Evolutionary conservation across 73 alveolate species (phyloP).

Genomic region (Paramecium biaurelia): DNA sequence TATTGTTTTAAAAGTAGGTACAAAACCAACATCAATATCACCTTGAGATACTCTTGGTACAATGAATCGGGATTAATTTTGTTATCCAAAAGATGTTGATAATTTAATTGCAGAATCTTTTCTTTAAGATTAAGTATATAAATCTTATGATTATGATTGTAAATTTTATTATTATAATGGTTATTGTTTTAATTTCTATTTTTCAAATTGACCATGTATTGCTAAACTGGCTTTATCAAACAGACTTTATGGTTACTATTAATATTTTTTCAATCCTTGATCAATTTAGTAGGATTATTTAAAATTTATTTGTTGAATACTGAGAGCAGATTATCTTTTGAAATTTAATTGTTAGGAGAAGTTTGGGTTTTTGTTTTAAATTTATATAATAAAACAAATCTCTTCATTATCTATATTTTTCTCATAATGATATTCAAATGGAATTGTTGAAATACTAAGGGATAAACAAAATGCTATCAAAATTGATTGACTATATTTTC

Average conservation of each 20-base stretch:
- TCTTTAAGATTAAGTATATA: not conserved
- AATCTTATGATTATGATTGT: not conserved
- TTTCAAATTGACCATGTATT: not conserved
- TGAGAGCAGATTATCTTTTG: not conserved
- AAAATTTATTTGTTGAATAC: not conserved
- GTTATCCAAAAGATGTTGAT: not conserved
- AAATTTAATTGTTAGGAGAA: not conserved
- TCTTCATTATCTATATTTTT: not conserved
- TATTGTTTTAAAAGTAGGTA: not conserved
- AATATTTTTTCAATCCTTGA: not conserved
- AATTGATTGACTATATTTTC: not conserved
- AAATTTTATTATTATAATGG: not conserved
- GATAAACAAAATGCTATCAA: conserved; percentile 31
- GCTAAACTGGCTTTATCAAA: not conserved
- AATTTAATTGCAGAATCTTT: not conserved
- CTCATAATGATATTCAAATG: not conserved
- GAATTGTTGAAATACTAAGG: not conserved
- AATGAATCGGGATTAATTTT: not conserved
- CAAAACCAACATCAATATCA: not conserved
- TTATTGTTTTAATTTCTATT: not conserved
- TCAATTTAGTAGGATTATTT: not conserved
- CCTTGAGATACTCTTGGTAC: not conserved
- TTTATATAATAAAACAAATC: not conserved
- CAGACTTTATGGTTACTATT: not conserved
- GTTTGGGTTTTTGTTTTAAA: not conserved